These are phyloP conservation scores for Capsicum baccatum DNA, from an alignment of 257 asterid genomes.

Conservation along the genomic window DNA sequence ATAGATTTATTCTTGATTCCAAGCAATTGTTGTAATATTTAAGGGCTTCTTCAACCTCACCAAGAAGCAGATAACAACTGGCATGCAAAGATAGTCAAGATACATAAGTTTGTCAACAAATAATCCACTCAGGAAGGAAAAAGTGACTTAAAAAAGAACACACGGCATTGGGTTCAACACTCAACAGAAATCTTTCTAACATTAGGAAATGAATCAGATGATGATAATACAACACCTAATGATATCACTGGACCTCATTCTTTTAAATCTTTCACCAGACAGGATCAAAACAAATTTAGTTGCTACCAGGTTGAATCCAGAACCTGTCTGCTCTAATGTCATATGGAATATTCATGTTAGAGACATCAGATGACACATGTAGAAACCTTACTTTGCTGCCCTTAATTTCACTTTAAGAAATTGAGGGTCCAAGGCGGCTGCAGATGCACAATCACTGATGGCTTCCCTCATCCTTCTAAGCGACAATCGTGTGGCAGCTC, in stretches of 20 bases:
- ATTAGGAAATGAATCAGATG: background rate
- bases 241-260: background rate
- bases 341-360: background rate
- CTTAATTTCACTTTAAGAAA: conserved; percentile 74
- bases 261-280: background rate
- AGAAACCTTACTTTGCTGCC: conserved; percentile 82
- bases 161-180: background rate
- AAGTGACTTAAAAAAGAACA: background rate
- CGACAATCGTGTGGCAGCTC: conserved; percentile 95
- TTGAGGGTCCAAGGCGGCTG: conserved; percentile 70
- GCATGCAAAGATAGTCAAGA: conserved; percentile 26
- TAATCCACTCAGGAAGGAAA: conserved; percentile 7
- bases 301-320: background rate
- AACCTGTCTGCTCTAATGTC: background rate
- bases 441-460: conserved; percentile 76
- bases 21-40: conserved; percentile 62
- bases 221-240: background rate
- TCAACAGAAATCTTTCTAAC: background rate
- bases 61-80: conserved; percentile 84
- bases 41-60: conserved; percentile 79
- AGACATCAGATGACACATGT: conserved; percentile 24
- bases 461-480: conserved; percentile 91
- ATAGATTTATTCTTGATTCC: conserved; percentile 54
- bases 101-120: background rate
- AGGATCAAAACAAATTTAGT: background rate